A percentile compares a stretch with the other conserved stretches of the same genome.
These are phyloP conservation scores for Blastocystis hominis DNA, from an alignment of 352 stramenopile genomes.

Conservation along the genomic window DNA sequence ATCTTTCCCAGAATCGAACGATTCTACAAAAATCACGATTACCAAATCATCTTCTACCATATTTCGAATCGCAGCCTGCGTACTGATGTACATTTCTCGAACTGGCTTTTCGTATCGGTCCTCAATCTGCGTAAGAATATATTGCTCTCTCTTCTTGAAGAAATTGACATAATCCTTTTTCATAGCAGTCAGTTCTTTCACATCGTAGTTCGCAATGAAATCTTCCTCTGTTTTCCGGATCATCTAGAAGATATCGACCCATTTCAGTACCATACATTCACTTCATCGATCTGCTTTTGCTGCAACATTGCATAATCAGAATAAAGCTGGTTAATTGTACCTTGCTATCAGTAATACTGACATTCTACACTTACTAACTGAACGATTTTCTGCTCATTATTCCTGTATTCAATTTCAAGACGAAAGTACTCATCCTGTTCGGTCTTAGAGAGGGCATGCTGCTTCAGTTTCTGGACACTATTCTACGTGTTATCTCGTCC, in stretches of 20 bases:
- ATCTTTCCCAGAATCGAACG: neutral
- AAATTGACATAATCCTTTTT: neutral
- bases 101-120: slow-evolving; percentile 23
- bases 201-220: neutral
- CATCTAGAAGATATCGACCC: neutral
- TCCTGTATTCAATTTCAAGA: neutral
- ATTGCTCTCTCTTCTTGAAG: neutral
- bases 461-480: neutral
- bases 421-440: neutral
- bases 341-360: neutral
- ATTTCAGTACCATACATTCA: neutral
- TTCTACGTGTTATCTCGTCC: neutral
- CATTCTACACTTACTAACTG: neutral
- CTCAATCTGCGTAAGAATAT: slow-evolving; percentile 1
- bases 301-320: neutral
- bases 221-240: neutral
- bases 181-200: neutral
- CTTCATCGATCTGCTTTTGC: neutral
- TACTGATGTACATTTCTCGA: neutral
- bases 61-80: neutral
- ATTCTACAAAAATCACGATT: neutral
- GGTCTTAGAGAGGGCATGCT: neutral
- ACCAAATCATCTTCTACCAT: neutral
- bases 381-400: neutral
- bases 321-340: neutral